Base-by-base conservation (phyloP, 495 filamentous ascomycete species). In the Aspergillus campestris region DNA sequence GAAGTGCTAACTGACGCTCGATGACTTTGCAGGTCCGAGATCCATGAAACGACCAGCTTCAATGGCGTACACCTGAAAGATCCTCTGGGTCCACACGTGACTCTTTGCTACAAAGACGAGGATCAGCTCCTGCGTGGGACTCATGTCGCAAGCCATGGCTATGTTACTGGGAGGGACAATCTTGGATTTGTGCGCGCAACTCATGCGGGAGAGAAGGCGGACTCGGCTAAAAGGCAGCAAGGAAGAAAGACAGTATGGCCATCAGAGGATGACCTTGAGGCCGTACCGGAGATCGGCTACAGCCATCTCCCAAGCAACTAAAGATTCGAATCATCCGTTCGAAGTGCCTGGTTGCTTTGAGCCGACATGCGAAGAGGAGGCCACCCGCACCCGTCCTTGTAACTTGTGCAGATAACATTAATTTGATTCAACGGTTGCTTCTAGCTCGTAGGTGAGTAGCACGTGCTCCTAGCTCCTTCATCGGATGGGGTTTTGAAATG, bases 301-400 rank as follows among this genome's bases (percentile, higher is more conserved):
- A 18, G 35, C 13, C 35, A 40, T 18, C 24, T 47, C 11, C 35
- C 35, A 35, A 30, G 36, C 28, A 30, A 9, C 40, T 38, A 40
- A 39, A 27, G 7, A n/a, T 39, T 13, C 29, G 49, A 44, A 6
- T 54, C 45, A 8, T 48, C 36, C n/a, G 35, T 49, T 32, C 35
- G 47, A 28, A 40, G 50, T 53, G 31, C 48, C 46, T 55, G 49
- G 47, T 48, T 47, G 49, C 35, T n/a, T 42, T n/a, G n/a, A n/a
- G n/a, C n/a, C n/a, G n/a, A n/a, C n/a, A n/a, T n/a, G n/a, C n/a
- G n/a, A n/a, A n/a, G n/a, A n/a, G n/a, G n/a, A n/a, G n/a, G n/a
- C n/a, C n/a, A n/a, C n/a, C n/a, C n/a, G n/a, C n/a, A n/a, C n/a
- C n/a, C n/a, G n/a, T n/a, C n/a, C n/a, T n/a, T n/a, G n/a, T n/a